These are phyloP conservation scores for Centrapalus pauciflorus DNA, from an alignment of 129 eudicot species.

Conservation along the genomic window DNA sequence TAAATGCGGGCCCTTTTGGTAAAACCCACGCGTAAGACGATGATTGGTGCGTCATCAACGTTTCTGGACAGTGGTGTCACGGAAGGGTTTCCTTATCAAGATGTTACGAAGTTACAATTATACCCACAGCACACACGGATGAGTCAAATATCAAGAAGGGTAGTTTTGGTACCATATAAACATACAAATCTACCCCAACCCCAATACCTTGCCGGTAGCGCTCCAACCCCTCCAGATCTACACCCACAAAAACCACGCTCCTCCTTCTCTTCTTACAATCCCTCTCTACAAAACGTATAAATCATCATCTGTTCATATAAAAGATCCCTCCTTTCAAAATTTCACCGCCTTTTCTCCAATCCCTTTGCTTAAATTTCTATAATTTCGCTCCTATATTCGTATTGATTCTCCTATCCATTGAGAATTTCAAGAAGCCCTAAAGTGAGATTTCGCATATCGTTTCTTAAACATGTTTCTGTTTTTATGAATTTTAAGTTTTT, in stretches of 20 bases:
- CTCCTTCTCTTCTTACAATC: neutral
- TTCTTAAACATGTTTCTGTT: neutral
- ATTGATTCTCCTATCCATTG: neutral
- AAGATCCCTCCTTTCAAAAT: neutral
- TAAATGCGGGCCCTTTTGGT: no score
- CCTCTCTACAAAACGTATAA: slow-evolving; percentile 22
- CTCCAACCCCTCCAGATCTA: neutral
- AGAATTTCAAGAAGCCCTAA: neutral
- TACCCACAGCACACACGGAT: slow-evolving; percentile 3
- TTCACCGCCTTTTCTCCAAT: slow-evolving; percentile 7
- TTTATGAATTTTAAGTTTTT: neutral
- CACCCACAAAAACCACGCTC: neutral
- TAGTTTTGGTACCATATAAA: slow-evolving; percentile 11
- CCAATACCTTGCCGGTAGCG: neutral
- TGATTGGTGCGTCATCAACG: neutral
- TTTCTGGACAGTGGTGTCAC: slow-evolving; percentile 4
- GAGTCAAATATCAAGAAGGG: slow-evolving; percentile 11
- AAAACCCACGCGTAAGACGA: neutral
- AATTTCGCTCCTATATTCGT: neutral
- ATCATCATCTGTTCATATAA: slow-evolving; percentile 17
- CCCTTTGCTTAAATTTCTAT: neutral
- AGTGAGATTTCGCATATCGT: slow-evolving; percentile 13
- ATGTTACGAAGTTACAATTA: slow-evolving; percentile 1
- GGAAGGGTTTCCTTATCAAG: neutral
- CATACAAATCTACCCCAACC: neutral